Percentiles rank a stretch among this genome's conserved stretches.
phyloP scores from a whole-genome alignment of 208 protist genomes.

The Leishmania lainsoni region DNA sequence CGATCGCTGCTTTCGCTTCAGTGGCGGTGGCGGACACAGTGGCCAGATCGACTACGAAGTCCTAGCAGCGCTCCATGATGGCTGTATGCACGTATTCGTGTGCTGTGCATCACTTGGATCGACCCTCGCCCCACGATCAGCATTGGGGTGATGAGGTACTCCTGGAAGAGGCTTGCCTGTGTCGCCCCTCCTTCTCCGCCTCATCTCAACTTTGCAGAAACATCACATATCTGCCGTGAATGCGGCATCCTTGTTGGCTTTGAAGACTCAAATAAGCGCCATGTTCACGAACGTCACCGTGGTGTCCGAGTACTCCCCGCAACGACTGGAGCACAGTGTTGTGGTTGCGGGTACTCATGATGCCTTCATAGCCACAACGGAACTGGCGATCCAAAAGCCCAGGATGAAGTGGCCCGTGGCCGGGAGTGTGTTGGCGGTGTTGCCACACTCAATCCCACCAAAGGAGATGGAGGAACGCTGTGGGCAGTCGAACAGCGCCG shows the following conservation, averaged over 20 bases:
- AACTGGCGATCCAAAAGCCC: too few relatives aligned
- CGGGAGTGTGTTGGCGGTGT: constrained; percentile 49
- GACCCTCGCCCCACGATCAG: constrained; percentile 38
- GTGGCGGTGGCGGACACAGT: too few relatives aligned
- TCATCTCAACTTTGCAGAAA: too few relatives aligned
- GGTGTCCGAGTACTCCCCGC: too few relatives aligned
- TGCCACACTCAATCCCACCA: constrained; percentile 51
- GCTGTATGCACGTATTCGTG: constrained; percentile 44
- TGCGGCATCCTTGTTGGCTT: constrained; percentile 19
- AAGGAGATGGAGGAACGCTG: too few relatives aligned
- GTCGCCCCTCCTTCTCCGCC: constrained; percentile 42
- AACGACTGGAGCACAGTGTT: not conserved
- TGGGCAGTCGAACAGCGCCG: constrained; percentile 18
- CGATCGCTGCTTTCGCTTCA: too few relatives aligned
- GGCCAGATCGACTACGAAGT: not conserved
- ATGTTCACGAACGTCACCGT: too few relatives aligned
- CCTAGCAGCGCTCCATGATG: constrained; percentile 9
- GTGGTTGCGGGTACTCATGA: too few relatives aligned
- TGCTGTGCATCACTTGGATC: constrained; percentile 33
- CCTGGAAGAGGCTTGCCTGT: constrained; percentile 52
- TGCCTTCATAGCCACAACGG: too few relatives aligned
- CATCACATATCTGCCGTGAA: too few relatives aligned
- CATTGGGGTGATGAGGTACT: constrained; percentile 35
- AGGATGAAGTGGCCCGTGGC: constrained; percentile 45
- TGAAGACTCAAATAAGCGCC: too few relatives aligned